A percentile compares a stretch with the other conserved stretches of the same genome.
Conservation (phyloP, 768 basidiomycete genomes). For the Rhodotorula graminis region DNA sequence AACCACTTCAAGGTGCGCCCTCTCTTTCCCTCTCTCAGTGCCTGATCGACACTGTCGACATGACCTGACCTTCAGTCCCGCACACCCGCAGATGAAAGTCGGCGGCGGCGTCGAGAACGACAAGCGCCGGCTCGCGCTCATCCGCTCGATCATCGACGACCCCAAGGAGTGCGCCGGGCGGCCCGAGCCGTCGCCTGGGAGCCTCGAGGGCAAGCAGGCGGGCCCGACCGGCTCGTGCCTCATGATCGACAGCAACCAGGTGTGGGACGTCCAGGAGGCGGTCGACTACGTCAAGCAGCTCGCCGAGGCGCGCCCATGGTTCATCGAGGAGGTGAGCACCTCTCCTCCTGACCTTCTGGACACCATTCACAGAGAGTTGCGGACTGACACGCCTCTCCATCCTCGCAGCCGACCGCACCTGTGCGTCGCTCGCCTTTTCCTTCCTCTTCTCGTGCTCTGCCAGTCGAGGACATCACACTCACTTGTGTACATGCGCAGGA, state of each 20-base stretch:
- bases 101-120: constrained; percentile 77
- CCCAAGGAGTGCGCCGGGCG: constrained; percentile 62
- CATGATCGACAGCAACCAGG: constrained; percentile 95
- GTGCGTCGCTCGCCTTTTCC: not conserved
- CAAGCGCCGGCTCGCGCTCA: constrained; percentile 77
- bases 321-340: constrained; percentile 65
- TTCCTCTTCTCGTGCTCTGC: not conserved
- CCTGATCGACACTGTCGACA: not conserved
- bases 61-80: too few species aligned
- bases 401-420: constrained; percentile 65
- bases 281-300: constrained; percentile 83
- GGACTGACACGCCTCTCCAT: too few species aligned
- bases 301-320: constrained; percentile 82
- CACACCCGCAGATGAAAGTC: constrained; percentile 69
- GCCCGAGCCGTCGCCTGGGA: constrained; percentile 59
- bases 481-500: constrained; percentile 48
- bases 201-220: constrained; percentile 79
- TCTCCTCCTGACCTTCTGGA: too few species aligned
- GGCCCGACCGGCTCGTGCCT: constrained; percentile 88
- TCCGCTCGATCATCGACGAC: constrained; percentile 92
- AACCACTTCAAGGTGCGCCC: constrained; percentile 75
- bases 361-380: too few species aligned
- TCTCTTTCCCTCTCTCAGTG: not conserved
- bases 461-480: not conserved
- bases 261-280: constrained; percentile 64